Base-by-base conservation (phyloP, 345 rosid species). In the Alliaria petiolata region DNA sequence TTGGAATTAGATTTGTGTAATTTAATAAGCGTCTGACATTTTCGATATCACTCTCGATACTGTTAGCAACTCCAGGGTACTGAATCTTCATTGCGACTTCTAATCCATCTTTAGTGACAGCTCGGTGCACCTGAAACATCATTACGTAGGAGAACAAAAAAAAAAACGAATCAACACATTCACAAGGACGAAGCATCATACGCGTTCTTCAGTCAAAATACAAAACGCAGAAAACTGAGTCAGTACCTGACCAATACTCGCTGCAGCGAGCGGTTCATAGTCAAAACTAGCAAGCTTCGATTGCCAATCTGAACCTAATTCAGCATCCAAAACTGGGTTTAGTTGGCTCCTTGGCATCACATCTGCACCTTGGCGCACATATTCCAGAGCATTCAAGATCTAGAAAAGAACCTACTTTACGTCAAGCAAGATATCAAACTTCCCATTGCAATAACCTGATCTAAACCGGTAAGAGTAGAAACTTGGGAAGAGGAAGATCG, bases 331-430 rank as follows among this genome's bases (percentile, higher is more conserved):
- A 82, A 95, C 99, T 57, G 83, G 90, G 85, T 88, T 78, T 10
- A 95, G 97, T 71, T 95, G 99, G 75, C 83, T 85, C 75, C 84
- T 87, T 16, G 99, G 99, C 99, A 95, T 91, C 79, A 95, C 96
- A 83, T 95, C 99, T 20, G 99, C 99, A 67, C 99, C 98, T 89
- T 95, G 97, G 72, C 99, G 98, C 51, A 95, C 99, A 62, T 85
- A 86, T 78, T 95, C 97, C 80, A 95, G 66, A 75, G 99, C 99
- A 50, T 96, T 89, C 83, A 95, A 89, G 62, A 92, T 91, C 99
- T 95, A 77, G 4, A 65, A 9, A 67, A 52, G 47, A 83, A 30
- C 30, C 70, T 16, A 60, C 57, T 77, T 70, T 11, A 64, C 9
- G 54, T 74, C 71, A 80, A 68, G 17, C 22, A 31, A 31, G 39